These are phyloP conservation scores for Penicillium sp. DNA, from an alignment of 2,329 filamentous ascomycete genomes.

Conservation along the genomic window DNA sequence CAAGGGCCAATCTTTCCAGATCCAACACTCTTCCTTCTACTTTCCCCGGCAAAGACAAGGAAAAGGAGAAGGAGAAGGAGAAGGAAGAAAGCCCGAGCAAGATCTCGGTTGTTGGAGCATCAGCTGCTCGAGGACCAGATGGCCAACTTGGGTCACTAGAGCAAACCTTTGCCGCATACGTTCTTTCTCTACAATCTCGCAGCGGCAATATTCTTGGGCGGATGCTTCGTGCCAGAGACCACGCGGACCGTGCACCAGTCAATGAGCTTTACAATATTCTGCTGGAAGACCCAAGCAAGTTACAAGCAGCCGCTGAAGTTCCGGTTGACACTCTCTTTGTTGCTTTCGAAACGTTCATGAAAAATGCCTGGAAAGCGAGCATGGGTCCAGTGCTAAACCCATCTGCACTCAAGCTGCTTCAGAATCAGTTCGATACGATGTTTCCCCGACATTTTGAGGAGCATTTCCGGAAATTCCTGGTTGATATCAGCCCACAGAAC, in stretches of 20 bases:
- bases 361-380: constrained; percentile 84
- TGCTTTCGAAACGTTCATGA: constrained; percentile 91
- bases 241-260: constrained; percentile 77
- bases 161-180: constrained; percentile 82
- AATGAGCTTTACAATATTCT: constrained; percentile 91
- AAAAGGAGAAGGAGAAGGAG: constrained; percentile 44
- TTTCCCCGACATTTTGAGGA: constrained; percentile 59
- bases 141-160: constrained; percentile 77
- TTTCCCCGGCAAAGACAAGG: constrained; percentile 55
- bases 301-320: constrained; percentile 75
- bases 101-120: constrained; percentile 61
- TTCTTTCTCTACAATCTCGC: constrained; percentile 79
- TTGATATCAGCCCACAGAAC: constrained; percentile 63
- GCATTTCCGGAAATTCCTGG: constrained; percentile 60
- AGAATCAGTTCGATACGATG: constrained; percentile 56
- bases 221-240: constrained; percentile 71
- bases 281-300: constrained; percentile 80
- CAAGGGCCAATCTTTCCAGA: constrained; percentile 47
- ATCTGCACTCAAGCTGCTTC: constrained; percentile 74
- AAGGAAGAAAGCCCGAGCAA: constrained; percentile 39
- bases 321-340: constrained; percentile 85
- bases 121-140: constrained; percentile 57
- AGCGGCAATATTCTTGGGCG: constrained; percentile 87
- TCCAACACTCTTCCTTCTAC: constrained; percentile 52
- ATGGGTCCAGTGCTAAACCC: constrained; percentile 84